A percentile compares a stretch with the other conserved stretches of the same genome.
Evolutionary conservation across 495 filamentous ascomycete genomes (phyloP).

Genomic region (Penicillium bovifimosum): DNA sequence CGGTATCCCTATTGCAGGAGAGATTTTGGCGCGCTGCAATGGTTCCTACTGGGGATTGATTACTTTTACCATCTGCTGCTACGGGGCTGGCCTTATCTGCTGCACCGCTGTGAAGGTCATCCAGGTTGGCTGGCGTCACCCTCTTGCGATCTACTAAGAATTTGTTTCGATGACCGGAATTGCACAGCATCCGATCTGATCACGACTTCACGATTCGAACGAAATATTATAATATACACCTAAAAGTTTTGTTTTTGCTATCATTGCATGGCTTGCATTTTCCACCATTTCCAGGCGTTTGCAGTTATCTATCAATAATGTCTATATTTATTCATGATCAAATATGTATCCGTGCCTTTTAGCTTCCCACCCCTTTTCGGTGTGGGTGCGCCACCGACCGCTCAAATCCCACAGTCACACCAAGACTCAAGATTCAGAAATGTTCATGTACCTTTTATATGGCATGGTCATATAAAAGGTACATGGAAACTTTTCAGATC

Average conservation of each 20-base stretch:
- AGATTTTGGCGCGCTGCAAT: slow-evolving; percentile 51
- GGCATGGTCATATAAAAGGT: too few species aligned
- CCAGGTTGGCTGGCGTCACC: slow-evolving; percentile 61
- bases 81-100: slow-evolving; percentile 53
- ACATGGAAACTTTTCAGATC: too few species aligned
- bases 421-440: too few species aligned
- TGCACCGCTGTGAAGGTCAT: slow-evolving; percentile 58
- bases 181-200: not conserved
- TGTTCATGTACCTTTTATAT: too few species aligned
- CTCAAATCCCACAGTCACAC: too few species aligned
- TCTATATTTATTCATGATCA: not conserved
- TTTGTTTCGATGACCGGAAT: not conserved
- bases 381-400: too few species aligned
- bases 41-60: slow-evolving; percentile 61
- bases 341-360: too few species aligned
- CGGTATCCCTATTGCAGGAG: slow-evolving; percentile 82
- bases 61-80: slow-evolving; percentile 60
- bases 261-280: not conserved
- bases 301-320: slow-evolving; percentile 1
- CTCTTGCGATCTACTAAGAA: slow-evolving; percentile 34
- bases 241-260: not conserved
- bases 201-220: slow-evolving; percentile 12
- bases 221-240: slow-evolving; percentile 5
- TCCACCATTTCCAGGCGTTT: not conserved
- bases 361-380: too few species aligned